Evolutionary conservation across 2,329 filamentous ascomycete species (phyloP), one percentile per base, ranked within the genome.

Genomic region (Cladosporium colombiae): DNA sequence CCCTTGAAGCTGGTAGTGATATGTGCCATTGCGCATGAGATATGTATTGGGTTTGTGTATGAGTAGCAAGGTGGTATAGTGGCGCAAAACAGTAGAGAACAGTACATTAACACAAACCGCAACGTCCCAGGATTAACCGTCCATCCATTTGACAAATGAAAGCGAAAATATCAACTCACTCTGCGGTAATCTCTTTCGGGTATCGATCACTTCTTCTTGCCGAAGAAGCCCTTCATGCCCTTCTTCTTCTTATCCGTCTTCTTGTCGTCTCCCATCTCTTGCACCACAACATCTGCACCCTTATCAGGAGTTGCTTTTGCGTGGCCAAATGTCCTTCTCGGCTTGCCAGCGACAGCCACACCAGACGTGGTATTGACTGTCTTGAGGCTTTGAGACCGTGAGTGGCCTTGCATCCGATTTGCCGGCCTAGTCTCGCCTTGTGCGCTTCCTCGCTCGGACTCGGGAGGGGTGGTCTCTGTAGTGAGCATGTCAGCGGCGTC

Each of bases 251-350:
- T 72, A 25, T 68, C 68, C 14, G 60, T 52, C 56, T 60, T 60
- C 50, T 50, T 60, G 8, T 52, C 61, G 1, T 66, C 55, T 16
- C 16, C 27, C 8, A 60, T 3, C 16, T 56, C 59, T 55, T 62
- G 37, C 14, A 59, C 56, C 25, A 52, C 23, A n/a, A 50, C 21
- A 5, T 62, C 59, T 3, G 52, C 50, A 8, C 62, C 37, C 57
- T 61, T 62, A 3, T 56, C 40, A 4, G 46, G 18, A 4, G 49
- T 25, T 16, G 58, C 23, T 18, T 33, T 49, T 56, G 72, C 73
- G 23, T 75, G 73, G 1, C 71, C 73, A 62, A 75, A 75, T 66
- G 73, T 73, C 29, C 68, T 71, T 7, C 72, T 69, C 14, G 70
- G 67, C 62, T 71, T 73, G 27, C 53, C 65, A 44, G 60, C 63